These are phyloP conservation scores for Rosa lucieae DNA, from an alignment of 306 rosid genomes.

Conservation along the genomic window DNA sequence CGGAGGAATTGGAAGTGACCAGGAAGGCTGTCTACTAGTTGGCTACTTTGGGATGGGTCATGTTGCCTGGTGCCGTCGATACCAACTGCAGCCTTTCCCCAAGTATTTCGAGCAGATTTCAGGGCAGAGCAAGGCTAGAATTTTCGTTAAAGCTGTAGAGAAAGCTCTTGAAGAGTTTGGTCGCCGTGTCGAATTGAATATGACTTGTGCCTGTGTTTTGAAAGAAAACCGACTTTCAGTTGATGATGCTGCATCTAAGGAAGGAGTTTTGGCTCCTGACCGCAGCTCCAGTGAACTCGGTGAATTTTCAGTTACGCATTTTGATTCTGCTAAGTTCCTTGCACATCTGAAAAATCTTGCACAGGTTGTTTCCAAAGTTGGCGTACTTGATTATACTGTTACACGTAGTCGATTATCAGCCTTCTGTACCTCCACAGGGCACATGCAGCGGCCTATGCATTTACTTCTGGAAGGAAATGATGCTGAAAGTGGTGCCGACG, in stretches of 20 bases:
- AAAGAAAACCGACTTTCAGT: constrained; percentile 9
- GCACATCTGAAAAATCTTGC: constrained; percentile 38
- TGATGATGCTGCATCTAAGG: constrained; percentile 17
- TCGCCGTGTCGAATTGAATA: constrained; percentile 34
- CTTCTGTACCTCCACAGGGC: constrained; percentile 43
- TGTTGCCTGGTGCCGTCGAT: constrained; percentile 35
- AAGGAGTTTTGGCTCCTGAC: constrained; percentile 14
- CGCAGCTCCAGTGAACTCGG: constrained; percentile 25
- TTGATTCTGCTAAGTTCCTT: constrained; percentile 36
- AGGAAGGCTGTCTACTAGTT: constrained; percentile 24
- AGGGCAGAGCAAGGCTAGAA: constrained; percentile 36
- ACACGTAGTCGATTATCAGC: constrained; percentile 43
- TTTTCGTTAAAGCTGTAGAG: constrained; percentile 52
- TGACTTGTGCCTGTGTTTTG: constrained; percentile 40
- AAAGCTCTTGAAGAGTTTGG: constrained; percentile 56
- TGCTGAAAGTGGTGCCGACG: constrained; percentile 15
- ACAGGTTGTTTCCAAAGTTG: constrained; percentile 32
- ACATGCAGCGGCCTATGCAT: constrained; percentile 44
- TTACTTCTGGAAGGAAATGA: constrained; percentile 32
- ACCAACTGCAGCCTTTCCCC: constrained; percentile 40
- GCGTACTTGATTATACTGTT: constrained; percentile 36
- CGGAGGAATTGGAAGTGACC: constrained; percentile 12
- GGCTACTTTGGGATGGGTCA: constrained; percentile 45
- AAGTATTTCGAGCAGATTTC: constrained; percentile 38
- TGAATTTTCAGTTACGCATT: constrained; percentile 35